Percentiles rank a stretch among this genome's conserved stretches.
Evolutionary conservation across 352 stramenopile genomes (phyloP).

Genomic region (Globisporangium perplexum): DNA sequence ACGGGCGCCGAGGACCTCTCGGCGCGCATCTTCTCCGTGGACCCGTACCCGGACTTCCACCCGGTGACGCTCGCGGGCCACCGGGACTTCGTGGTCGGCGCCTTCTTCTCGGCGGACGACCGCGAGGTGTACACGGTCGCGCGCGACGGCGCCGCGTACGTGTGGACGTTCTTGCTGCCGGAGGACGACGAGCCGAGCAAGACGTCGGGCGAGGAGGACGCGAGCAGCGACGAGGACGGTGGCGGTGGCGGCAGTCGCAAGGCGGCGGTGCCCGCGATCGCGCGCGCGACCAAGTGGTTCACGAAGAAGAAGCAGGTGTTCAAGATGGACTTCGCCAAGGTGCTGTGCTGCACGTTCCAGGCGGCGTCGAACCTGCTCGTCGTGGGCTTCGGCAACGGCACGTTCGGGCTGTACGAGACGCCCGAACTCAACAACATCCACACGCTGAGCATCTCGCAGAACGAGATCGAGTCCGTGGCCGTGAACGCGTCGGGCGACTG

Average conservation of each 20-base stretch:
- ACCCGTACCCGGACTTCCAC: slow-evolving; percentile 68
- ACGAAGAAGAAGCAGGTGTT: slow-evolving; percentile 85
- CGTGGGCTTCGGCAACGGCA: slow-evolving; percentile 95
- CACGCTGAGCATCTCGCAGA: slow-evolving; percentile 91
- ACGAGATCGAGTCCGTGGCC: slow-evolving; percentile 88
- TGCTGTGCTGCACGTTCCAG: slow-evolving; percentile 90
- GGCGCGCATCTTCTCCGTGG: slow-evolving; percentile 80
- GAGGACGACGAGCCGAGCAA: slow-evolving; percentile 24
- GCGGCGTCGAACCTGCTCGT: slow-evolving; percentile 85
- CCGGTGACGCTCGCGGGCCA: slow-evolving; percentile 87
- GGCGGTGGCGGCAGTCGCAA: slow-evolving; percentile 23
- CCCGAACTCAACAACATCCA: slow-evolving; percentile 96
- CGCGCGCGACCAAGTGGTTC: slow-evolving; percentile 75
- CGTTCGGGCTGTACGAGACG: slow-evolving; percentile 98
- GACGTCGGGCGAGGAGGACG: slow-evolving; percentile 28
- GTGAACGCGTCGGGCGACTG: slow-evolving; percentile 97
- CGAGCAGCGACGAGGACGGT: slow-evolving; percentile 24
- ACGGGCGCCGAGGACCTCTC: slow-evolving; percentile 87
- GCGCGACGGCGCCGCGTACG: slow-evolving; percentile 81
- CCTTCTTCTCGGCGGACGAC: slow-evolving; percentile 84
- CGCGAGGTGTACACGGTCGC: slow-evolving; percentile 81
- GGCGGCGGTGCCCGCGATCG: slow-evolving; percentile 49
- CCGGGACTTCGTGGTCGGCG: slow-evolving; percentile 77
- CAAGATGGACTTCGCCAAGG: slow-evolving; percentile 89
- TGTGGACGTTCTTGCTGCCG: slow-evolving; percentile 77